A percentile compares a stretch with the other conserved stretches of the same genome.
Conservation (phyloP, 371 early-diverging fungal species). For the Circinella minor region DNA sequence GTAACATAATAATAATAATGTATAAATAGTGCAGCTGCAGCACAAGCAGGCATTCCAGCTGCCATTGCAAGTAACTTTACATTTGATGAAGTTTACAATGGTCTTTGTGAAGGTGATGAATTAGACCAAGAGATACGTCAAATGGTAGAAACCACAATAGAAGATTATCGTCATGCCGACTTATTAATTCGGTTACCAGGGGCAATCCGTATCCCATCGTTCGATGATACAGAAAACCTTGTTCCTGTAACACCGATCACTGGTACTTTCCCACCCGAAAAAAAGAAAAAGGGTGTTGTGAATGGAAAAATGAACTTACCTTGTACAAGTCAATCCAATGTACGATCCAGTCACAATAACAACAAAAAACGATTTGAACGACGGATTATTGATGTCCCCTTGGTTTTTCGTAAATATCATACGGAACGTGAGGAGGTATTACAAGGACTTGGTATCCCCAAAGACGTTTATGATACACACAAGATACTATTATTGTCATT, state of each 20-base stretch:
- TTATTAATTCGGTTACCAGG: slow-evolving; percentile 73
- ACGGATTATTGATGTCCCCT: slow-evolving; percentile 61
- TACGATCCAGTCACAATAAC: slow-evolving; percentile 18
- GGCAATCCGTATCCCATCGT: slow-evolving; percentile 69
- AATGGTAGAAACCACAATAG: slow-evolving; percentile 51
- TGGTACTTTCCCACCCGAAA: slow-evolving; percentile 8
- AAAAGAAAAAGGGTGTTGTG: slow-evolving; percentile 37
- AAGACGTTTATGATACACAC: slow-evolving; percentile 54
- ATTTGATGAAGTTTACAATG: slow-evolving; percentile 76
- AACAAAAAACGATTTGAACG: slow-evolving; percentile 23
- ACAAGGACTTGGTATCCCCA: slow-evolving; percentile 61
- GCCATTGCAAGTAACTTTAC: slow-evolving; percentile 79
- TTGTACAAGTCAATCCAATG: slow-evolving; percentile 37
- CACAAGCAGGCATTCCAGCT: slow-evolving; percentile 62
- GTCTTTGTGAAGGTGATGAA: slow-evolving; percentile 61
- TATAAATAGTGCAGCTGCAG: slow-evolving; percentile 60
- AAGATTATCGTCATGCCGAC: slow-evolving; percentile 65
- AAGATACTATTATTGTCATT: slow-evolving; percentile 75
- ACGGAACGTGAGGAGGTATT: slow-evolving; percentile 59
- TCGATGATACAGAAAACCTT: slow-evolving; percentile 44
- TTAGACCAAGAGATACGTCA: slow-evolving; percentile 54
- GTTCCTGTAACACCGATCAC: slow-evolving; percentile 45
- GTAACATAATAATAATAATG: not conserved
- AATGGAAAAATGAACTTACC: slow-evolving; percentile 50
- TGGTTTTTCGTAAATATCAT: slow-evolving; percentile 63